Evolutionary conservation across 176 grass and related monocot species (phyloP).

Genomic region (Chloris gayana): DNA sequence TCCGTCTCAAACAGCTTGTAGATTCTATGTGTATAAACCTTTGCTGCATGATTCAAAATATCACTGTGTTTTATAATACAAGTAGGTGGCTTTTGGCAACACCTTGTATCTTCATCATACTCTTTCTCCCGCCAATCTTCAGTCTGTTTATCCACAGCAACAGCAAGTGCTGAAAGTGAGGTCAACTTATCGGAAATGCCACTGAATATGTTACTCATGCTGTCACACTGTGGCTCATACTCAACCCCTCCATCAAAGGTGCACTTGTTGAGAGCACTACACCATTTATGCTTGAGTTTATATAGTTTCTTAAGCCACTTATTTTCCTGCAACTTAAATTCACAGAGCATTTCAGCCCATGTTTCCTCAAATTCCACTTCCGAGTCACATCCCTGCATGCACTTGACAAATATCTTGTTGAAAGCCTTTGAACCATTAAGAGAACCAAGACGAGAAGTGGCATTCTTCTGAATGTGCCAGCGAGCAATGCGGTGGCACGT

Average conservation of each 20-base stretch:
- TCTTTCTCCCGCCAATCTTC: too few species aligned
- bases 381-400: constrained; percentile 69
- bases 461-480: constrained; percentile 62
- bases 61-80: constrained; percentile 32
- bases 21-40: constrained; percentile 65
- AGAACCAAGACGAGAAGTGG: constrained; percentile 57
- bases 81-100: constrained; percentile 43
- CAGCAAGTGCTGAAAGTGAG: too few species aligned
- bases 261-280: constrained; percentile 54
- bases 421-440: constrained; percentile 57
- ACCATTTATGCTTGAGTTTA: constrained; percentile 78
- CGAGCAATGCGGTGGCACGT: constrained; percentile 59
- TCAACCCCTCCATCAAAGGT: constrained; percentile 75
- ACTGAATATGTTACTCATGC: constrained; percentile 50
- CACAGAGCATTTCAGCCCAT: constrained; percentile 60
- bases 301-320: constrained; percentile 65
- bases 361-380: constrained; percentile 71
- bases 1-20: constrained; percentile 65
- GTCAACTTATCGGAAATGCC: constrained; percentile 56
- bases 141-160: too few species aligned
- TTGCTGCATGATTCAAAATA: constrained; percentile 66
- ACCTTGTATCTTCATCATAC: too few species aligned
- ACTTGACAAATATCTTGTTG: constrained; percentile 60
- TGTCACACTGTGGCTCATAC: constrained; percentile 46
- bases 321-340: constrained; percentile 65